Evolutionary conservation across 495 filamentous ascomycete genomes (phyloP).

Genomic region (Melanomma pulvis-pyrius): DNA sequence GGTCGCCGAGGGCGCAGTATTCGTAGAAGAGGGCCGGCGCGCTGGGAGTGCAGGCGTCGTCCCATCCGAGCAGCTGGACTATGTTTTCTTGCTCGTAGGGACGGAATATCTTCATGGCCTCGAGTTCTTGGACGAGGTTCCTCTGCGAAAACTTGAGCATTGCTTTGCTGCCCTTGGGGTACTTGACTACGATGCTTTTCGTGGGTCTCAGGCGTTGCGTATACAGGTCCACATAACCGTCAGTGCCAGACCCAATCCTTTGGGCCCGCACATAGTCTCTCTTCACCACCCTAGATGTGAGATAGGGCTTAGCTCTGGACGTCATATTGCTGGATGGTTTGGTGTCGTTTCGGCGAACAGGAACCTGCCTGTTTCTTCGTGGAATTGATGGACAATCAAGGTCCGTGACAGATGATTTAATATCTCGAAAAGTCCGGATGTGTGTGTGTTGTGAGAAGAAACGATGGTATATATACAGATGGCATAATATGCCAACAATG

Average conservation of each 20-base stretch:
- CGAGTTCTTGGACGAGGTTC: not conserved
- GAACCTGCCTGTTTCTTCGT: too few relatives aligned
- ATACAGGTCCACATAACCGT: not conserved
- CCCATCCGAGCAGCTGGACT: conserved; percentile 8
- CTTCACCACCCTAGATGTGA: not conserved
- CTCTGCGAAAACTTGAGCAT: not conserved
- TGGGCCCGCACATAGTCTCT: not conserved
- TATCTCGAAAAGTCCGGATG: too few relatives aligned
- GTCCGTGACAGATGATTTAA: too few relatives aligned
- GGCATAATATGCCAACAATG: too few relatives aligned
- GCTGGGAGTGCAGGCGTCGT: not conserved
- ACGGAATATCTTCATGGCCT: not conserved
- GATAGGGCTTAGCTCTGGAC: not conserved
- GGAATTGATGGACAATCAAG: too few relatives aligned
- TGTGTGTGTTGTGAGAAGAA: too few relatives aligned
- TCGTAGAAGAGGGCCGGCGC: conserved; percentile 13
- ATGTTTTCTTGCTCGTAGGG: conserved; percentile 8
- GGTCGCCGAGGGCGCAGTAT: conserved; percentile 12
- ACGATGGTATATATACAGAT: too few relatives aligned
- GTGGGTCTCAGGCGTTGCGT: not conserved
- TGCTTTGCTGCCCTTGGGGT: not conserved
- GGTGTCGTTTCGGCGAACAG: too few relatives aligned
- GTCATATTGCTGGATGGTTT: too few relatives aligned
- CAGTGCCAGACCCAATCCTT: not conserved
- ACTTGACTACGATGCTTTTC: not conserved